These are phyloP conservation scores for Boletellus emodensis DNA, from an alignment of 768 basidiomycete species.

Conservation along the genomic window DNA sequence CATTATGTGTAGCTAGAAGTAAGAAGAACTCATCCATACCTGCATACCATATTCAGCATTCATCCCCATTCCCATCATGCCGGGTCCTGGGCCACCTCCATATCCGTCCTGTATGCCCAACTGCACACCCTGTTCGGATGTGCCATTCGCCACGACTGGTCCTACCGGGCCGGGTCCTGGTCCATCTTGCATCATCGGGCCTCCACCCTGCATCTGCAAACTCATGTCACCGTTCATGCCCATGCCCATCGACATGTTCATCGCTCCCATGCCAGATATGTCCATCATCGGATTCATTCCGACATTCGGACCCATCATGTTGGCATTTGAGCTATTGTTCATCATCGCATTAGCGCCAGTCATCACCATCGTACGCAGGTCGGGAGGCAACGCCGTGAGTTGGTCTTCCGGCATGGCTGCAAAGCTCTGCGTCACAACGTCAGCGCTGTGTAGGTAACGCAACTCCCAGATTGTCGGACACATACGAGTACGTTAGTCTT, in stretches of 20 bases:
- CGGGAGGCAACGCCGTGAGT: conserved; percentile 70
- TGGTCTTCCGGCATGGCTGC: conserved; percentile 81
- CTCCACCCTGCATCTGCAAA: conserved; percentile 45
- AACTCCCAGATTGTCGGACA: conserved; percentile 7
- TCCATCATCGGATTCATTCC: conserved; percentile 76
- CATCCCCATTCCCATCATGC: conserved; percentile 73
- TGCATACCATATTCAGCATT: conserved; percentile 69
- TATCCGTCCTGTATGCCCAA: conserved; percentile 42
- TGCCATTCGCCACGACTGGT: conserved; percentile 35
- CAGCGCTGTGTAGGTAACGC: conserved; percentile 1
- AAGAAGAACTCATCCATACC: conserved; percentile 44
- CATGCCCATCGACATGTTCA: conserved; percentile 52
- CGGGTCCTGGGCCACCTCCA: conserved; percentile 41
- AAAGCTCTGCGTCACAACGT: conserved; percentile 53
- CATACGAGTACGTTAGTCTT: conserved; percentile 81
- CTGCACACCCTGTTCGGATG: conserved; percentile 38
- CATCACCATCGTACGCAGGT: conserved; percentile 85
- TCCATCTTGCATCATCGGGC: conserved; percentile 54
- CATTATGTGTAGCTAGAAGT: conserved; percentile 34
- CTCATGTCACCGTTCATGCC: conserved; percentile 67
- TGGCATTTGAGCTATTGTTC: conserved; percentile 52
- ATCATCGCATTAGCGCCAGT: conserved; percentile 76
- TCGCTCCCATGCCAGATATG: conserved; percentile 61
- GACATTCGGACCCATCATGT: conserved; percentile 49
- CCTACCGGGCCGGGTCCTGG: conserved; percentile 31